Evolutionary conservation across 805 yeast genomes (phyloP).

Genomic region (Candida orba): DNA sequence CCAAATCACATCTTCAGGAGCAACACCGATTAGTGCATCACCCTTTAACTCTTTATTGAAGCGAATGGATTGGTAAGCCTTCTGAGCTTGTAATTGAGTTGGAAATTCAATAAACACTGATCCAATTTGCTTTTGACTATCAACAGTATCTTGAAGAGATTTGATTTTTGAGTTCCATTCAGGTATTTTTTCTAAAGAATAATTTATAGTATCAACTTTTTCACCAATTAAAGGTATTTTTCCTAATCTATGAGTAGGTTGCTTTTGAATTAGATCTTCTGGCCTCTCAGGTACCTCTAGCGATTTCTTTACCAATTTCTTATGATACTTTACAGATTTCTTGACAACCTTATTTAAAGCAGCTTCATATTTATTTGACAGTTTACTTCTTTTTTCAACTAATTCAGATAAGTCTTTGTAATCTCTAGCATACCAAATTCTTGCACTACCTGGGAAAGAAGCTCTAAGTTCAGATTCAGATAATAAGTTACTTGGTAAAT

Average conservation of each 20-base stretch:
- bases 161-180: conserved; percentile 63
- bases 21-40: conserved; percentile 46
- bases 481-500: conserved; percentile 39
- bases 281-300: conserved; percentile 46
- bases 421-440: conserved; percentile 59
- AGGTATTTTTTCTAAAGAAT: conserved; percentile 59
- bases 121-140: conserved; percentile 44
- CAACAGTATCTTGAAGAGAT: conserved; percentile 46
- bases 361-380: conserved; percentile 55
- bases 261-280: conserved; percentile 67
- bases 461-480: conserved; percentile 44
- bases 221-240: conserved; percentile 60
- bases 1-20: conserved; percentile 87
- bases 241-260: conserved; percentile 75
- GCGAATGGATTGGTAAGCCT: conserved; percentile 78
- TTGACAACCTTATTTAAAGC: conserved; percentile 52
- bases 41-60: conserved; percentile 35
- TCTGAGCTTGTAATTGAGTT: conserved; percentile 80
- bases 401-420: conserved; percentile 47
- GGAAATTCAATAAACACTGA: conserved; percentile 65
- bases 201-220: conserved; percentile 79
- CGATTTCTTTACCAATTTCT: conserved; percentile 51
- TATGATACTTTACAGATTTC: conserved; percentile 51
- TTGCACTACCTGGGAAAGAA: conserved; percentile 57
- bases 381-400: conserved; percentile 56